A percentile compares a stretch with the other conserved stretches of the same genome.
Evolutionary conservation across 441 rosid species (phyloP).

Genomic region (Brassica balearica): DNA sequence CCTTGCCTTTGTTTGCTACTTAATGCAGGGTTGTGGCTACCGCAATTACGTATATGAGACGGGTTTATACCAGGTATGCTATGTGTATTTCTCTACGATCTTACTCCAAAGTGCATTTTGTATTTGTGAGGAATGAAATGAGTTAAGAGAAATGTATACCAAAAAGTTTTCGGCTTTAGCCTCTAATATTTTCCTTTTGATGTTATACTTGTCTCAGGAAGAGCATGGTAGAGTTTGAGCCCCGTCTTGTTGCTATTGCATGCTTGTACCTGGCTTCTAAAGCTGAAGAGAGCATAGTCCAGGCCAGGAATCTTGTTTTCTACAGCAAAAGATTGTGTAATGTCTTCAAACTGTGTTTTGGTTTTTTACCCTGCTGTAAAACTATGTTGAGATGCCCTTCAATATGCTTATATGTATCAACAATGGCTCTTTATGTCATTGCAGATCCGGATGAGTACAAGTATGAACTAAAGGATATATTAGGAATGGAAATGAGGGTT

Average conservation of each 20-base stretch:
- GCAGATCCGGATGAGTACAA: slow-evolving; percentile 75
- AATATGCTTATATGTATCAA: background rate
- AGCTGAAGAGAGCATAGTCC: slow-evolving; percentile 97
- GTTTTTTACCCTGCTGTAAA: background rate
- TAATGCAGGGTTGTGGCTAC: slow-evolving; percentile 73
- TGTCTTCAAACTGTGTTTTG: slow-evolving; percentile 39
- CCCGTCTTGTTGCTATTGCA: slow-evolving; percentile 88
- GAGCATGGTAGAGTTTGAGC: slow-evolving; percentile 92
- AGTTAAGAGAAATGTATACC: background rate
- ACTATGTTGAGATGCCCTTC: background rate
- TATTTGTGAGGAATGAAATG: slow-evolving; percentile 1
- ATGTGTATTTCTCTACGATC: background rate
- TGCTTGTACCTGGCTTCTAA: slow-evolving; percentile 96
- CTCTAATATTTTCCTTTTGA: slow-evolving; percentile 9
- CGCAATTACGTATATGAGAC: slow-evolving; percentile 73
- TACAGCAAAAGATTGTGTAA: slow-evolving; percentile 72
- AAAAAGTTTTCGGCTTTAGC: background rate
- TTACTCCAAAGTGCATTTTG: slow-evolving; percentile 8
- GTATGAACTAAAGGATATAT: slow-evolving; percentile 86
- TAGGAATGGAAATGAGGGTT: slow-evolving; percentile 98
- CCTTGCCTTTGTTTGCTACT: background rate
- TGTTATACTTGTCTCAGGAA: slow-evolving; percentile 55
- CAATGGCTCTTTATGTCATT: slow-evolving; percentile 18
- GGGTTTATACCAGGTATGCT: slow-evolving; percentile 74
- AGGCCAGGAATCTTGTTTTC: slow-evolving; percentile 74